Evolutionary conservation across 116 monocot species (phyloP).

Genomic region (Cymodocea nodosa): DNA sequence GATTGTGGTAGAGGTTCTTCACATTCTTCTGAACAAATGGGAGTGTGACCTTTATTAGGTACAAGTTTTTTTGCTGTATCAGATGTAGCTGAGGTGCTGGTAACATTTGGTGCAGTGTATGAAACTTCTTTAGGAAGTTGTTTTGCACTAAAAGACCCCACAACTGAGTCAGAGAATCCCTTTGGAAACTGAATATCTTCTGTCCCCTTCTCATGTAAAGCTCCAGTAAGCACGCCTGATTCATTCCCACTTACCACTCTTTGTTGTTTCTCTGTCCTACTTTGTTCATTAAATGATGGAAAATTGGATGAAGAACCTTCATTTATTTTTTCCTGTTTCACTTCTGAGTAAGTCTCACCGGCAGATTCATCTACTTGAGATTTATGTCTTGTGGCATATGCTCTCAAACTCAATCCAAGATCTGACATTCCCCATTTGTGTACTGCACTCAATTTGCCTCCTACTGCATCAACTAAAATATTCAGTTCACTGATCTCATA

Average conservation of each 20-base stretch:
- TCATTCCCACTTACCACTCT: neutral
- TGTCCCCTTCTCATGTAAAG: conserved; percentile 6
- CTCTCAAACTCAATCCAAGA: conserved; percentile 78
- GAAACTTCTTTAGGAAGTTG: neutral
- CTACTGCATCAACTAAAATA: conserved; percentile 65
- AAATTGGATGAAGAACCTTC: neutral
- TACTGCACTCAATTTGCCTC: conserved; percentile 69
- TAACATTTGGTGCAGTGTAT: neutral
- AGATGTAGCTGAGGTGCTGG: neutral
- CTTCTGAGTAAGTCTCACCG: neutral
- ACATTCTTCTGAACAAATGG: conserved; percentile 1
- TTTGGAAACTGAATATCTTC: neutral
- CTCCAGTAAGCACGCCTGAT: neutral
- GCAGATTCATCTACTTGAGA: conserved; percentile 3
- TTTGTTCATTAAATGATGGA: neutral
- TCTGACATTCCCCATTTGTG: conserved; percentile 66
- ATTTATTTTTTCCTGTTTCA: neutral
- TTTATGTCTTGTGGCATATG: conserved; percentile 31
- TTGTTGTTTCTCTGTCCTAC: neutral
- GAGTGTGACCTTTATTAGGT: neutral
- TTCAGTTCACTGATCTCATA: conserved; percentile 73
- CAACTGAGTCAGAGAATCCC: neutral
- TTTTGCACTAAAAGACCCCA: neutral
- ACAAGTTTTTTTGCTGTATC: neutral
- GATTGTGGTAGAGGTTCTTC: neutral